phyloP scores from a whole-genome alignment of 75 land plant species.

The Adiantum capillusveneris region DNA sequence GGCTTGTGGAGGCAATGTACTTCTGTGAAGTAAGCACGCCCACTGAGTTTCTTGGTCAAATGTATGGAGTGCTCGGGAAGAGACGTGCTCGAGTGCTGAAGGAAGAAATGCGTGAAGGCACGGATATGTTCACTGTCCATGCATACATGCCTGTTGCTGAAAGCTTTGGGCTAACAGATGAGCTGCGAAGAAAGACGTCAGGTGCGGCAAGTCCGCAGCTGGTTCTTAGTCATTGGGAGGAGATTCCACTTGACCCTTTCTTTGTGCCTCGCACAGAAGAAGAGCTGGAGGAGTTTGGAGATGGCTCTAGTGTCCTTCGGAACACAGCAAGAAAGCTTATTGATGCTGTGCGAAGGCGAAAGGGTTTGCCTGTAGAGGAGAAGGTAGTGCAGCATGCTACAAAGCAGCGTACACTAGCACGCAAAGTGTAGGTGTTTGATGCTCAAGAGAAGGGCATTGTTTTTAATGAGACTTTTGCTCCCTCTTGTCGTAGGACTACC shows the following conservation, averaged over 20 bases:
- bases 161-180: constrained; percentile 86
- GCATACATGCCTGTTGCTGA: constrained; percentile 93
- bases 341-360: constrained; percentile 73
- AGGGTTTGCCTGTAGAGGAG: constrained; percentile 89
- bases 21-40: constrained; percentile 83
- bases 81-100: constrained; percentile 72
- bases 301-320: constrained; percentile 75
- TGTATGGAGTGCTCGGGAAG: constrained; percentile 72
- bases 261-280: constrained; percentile 93
- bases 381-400: constrained; percentile 89
- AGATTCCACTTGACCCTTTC: constrained; percentile 74
- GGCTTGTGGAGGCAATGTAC: constrained; percentile 88
- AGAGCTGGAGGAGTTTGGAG: constrained; percentile 91
- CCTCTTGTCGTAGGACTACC: too few relatives aligned
- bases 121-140: constrained; percentile 76
- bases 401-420: constrained; percentile 81
- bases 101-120: constrained; percentile 92
- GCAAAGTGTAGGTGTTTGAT: constrained; percentile 83
- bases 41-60: constrained; percentile 58
- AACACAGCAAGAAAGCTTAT: constrained; percentile 85
- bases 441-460: too few relatives aligned
- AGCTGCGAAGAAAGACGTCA: constrained; percentile 73
- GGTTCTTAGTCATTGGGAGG: constrained; percentile 88
- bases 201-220: constrained; percentile 79
- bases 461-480: too few relatives aligned